Conservation (phyloP, 108 stramenopile species). For the Cyclostephanos invisitatus region DNA sequence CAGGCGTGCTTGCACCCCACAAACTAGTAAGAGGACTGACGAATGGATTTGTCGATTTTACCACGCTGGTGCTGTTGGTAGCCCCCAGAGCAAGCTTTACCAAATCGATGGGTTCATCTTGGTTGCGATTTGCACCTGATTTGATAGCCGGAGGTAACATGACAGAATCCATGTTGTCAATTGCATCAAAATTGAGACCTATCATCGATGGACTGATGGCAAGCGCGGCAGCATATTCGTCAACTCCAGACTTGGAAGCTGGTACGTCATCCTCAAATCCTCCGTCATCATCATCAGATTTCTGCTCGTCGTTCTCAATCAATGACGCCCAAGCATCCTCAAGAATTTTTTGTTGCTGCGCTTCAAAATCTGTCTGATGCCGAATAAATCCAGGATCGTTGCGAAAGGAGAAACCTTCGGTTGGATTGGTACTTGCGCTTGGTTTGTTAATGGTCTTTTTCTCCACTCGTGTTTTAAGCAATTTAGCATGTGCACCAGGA, state of each 20-base stretch:
- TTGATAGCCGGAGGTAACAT: constrained; percentile 60
- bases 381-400: constrained; percentile 40
- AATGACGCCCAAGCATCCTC: constrained; percentile 60
- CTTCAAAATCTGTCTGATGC: constrained; percentile 49
- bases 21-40: constrained; percentile 51
- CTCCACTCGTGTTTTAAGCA: constrained; percentile 45
- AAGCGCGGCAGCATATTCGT: constrained; percentile 73
- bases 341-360: constrained; percentile 44
- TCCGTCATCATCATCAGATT: constrained; percentile 58
- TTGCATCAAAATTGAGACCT: constrained; percentile 82
- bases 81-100: constrained; percentile 52
- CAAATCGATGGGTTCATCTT: constrained; percentile 44
- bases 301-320: constrained; percentile 67
- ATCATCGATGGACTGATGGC: constrained; percentile 70
- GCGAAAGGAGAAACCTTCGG: constrained; percentile 36
- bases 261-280: constrained; percentile 12
- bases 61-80: constrained; percentile 17
- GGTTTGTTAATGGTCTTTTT: constrained; percentile 10
- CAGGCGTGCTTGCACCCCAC: constrained; percentile 57
- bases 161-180: constrained; percentile 65
- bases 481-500: constrained; percentile 56
- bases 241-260: constrained; percentile 30
- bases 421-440: constrained; percentile 17
- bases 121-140: constrained; percentile 13
- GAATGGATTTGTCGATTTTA: constrained; percentile 49